Base-by-base conservation (phyloP, 1,139 yeast genomes). In the Saccharomyces hybrid region DNA sequence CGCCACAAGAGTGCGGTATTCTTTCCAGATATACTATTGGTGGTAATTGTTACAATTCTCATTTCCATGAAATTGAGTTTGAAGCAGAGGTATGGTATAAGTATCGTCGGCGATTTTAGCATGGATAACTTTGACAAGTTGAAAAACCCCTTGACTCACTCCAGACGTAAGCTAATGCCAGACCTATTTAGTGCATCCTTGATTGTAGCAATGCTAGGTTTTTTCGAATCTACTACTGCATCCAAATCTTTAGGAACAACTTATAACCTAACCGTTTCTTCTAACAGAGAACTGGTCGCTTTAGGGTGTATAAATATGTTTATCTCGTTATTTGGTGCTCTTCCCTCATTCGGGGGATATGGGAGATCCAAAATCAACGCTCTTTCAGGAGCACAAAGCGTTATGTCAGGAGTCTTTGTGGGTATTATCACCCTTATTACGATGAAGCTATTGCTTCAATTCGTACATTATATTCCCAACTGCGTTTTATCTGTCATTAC, bases 331-430 rank as follows among this genome's bases (percentile, higher is more conserved):
- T 82, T 72, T 54, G 93, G 96, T 2, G 88, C 93, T 0, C 74
- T 93, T 12, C 98, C 99, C 0, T 83, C 96, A 0, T 91, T 91
- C 76, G 99, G 99, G 2, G 98, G 99, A 0, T 93, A 93, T 66
- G 98, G 97, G 1, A 79, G 99, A 67, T 85, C 95, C 42, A 91
- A 88, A 65, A 84, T 93, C 56, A 93, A 93, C 71, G 88, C 93
- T 1, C 75, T 89, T 50, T 83, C 93, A 9, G 91, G 91, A 7
- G 98, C 96, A 0, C 82, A 82, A 60, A 87, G 96, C 0, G 93
- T 95, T 4, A 75, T 86, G 71, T 81, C 95, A 48, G 96, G 96
- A 0, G 82, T 84, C 2, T 80, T 88, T 5, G 86, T 91, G 84
- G 95, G 96, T 0, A 31, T 80, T 0, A 77, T 84, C 14, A 85